phyloP scores from a whole-genome alignment of 2,329 filamentous ascomycete species.

The Didymosphaeria variabile region DNA sequence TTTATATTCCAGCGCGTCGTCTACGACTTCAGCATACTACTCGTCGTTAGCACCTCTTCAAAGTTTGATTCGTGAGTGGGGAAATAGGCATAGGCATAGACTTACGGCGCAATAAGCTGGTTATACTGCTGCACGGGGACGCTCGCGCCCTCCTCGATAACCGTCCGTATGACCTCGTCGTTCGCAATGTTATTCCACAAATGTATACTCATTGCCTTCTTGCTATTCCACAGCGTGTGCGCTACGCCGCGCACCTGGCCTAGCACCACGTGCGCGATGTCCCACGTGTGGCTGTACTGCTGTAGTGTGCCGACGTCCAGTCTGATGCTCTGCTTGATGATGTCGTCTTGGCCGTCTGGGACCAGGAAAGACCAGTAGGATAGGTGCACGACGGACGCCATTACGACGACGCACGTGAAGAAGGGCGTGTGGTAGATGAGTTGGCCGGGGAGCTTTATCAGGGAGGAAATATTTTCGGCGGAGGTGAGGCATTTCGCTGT shows the following conservation, averaged over 20 bases:
- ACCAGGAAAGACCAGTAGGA: constrained; percentile 74
- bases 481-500: constrained; percentile 83
- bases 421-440: constrained; percentile 71
- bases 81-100: constrained; percentile 3
- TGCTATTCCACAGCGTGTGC: constrained; percentile 70
- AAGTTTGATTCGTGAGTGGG: no score
- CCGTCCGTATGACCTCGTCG: constrained; percentile 44
- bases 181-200: constrained; percentile 48
- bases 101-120: constrained; percentile 48
- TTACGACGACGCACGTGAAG: constrained; percentile 53
- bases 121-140: constrained; percentile 47
- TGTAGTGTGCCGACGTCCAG: constrained; percentile 81
- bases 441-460: constrained; percentile 77
- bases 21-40: constrained; percentile 14
- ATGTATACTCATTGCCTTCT: constrained; percentile 53
- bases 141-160: constrained; percentile 43
- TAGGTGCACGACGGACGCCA: constrained; percentile 55
- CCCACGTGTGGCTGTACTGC: constrained; percentile 74
- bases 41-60: neutral
- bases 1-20: no score
- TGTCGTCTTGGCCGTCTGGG: constrained; percentile 66
- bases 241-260: constrained; percentile 80
- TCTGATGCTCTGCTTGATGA: constrained; percentile 76
- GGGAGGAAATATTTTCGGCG: constrained; percentile 77
- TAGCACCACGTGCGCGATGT: constrained; percentile 73